Evolutionary conservation across 83 land plant species (phyloP), one percentile per base, ranked within the genome.

Genomic region (Picea abies): DNA sequence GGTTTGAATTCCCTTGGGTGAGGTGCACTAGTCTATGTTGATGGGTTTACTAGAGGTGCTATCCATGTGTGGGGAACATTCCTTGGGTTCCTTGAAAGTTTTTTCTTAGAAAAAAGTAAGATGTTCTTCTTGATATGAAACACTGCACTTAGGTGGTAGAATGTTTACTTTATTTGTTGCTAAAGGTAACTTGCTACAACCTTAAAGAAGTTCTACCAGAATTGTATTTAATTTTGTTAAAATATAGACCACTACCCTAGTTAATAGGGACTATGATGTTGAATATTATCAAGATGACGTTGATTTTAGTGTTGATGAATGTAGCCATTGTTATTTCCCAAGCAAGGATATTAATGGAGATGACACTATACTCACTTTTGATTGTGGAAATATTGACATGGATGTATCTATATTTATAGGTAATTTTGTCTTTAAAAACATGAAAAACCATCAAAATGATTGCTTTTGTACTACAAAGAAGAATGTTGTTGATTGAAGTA

Each of bases 111-210:
- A n/a, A n/a, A n/a, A n/a, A n/a, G n/a, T n/a, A 19, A 25, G 47
- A 7, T 37, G 10, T 15, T 60, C 63, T 23, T 32, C 64, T 35
- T 79, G 81, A 16, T 16, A 60, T 79, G 64, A 79, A 35, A 79
- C 67, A 62, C 16, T 67, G 67, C 60, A 25, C 64, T 79, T 41
- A 19, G 37, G 67, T 56, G 83, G 35, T 63, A 81, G 93, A 72
- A 63, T 49, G 16, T 32, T 85, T 19, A 25, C 69, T 0, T 60
- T 47, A 63, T 39, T 84, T 47, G 86, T 90, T 11, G 75, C 88
- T 35, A 93, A 93, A 84, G 95, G 95, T 32, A 93, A 93, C 79
- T 80, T 90, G 41, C 69, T 93, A 87, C 92, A 89, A 80, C 91
- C 95, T 58, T 91, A 87, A 80, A 90, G 84, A 79, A 87, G 82